Percentiles rank a stretch among this genome's conserved stretches.
phyloP scores from a whole-genome alignment of 1,284 basidiomycete species.

The Ceratobasidium theobromae region DNA sequence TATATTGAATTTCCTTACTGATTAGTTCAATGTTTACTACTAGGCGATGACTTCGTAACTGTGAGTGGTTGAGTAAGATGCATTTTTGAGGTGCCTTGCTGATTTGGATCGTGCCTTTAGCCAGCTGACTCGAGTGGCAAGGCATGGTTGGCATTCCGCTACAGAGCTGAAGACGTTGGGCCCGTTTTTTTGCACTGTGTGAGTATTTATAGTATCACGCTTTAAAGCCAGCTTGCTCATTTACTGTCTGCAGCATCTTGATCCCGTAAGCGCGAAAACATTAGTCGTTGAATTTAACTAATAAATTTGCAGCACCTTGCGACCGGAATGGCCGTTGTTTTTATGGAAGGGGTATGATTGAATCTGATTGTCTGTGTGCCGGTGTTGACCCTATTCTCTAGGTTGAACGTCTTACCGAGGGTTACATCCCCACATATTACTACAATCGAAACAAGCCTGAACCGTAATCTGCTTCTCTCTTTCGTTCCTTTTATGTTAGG shows the following conservation, averaged over 20 bases:
- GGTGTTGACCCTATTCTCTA: neutral
- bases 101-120: neutral
- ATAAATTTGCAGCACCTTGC: constrained; percentile 5
- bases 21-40: neutral
- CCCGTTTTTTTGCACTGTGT: constrained; percentile 20
- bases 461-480: neutral
- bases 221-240: neutral
- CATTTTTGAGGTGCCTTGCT: neutral
- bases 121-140: constrained; percentile 8
- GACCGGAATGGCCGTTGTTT: constrained; percentile 15
- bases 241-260: neutral
- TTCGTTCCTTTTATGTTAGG: neutral
- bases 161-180: constrained; percentile 11
- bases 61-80: neutral
- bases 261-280: constrained; percentile 10
- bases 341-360: constrained; percentile 7
- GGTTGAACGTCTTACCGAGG: neutral
- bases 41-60: constrained; percentile 15
- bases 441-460: constrained; percentile 6
- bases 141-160: constrained; percentile 5
- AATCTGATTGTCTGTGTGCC: neutral
- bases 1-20: neutral
- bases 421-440: constrained; percentile 9
- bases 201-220: neutral
- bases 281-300: neutral